These are phyloP conservation scores for Arxiozyma bovina DNA, from an alignment of 1,139 yeast genomes.

Conservation along the genomic window DNA sequence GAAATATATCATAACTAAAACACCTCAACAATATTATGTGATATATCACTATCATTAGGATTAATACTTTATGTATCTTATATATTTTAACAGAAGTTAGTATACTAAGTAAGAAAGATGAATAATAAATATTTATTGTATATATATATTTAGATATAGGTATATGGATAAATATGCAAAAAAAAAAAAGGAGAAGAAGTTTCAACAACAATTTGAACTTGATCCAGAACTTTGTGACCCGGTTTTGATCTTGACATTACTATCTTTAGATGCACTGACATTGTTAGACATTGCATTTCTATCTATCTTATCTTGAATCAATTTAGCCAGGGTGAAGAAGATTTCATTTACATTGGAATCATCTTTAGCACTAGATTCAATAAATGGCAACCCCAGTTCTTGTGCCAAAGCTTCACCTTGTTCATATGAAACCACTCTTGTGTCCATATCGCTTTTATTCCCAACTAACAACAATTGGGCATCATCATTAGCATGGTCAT, in stretches of 20 bases:
- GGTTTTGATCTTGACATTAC: constrained; percentile 29
- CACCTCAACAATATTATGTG: no score
- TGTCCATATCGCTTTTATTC: constrained; percentile 75
- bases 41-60: not conserved
- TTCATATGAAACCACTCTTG: constrained; percentile 74
- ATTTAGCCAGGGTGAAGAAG: constrained; percentile 79
- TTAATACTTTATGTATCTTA: no score
- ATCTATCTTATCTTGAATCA: constrained; percentile 70
- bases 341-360: constrained; percentile 88
- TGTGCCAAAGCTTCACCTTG: constrained; percentile 86
- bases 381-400: constrained; percentile 79
- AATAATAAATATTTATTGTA: no score
- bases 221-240: constrained; percentile 16
- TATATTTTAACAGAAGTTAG: not conserved
- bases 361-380: constrained; percentile 94
- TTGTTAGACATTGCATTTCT: constrained; percentile 27
- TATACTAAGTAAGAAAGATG: not conserved
- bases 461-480: constrained; percentile 95
- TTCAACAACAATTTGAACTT: constrained; percentile 25
- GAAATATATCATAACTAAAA: no score
- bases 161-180: not conserved
- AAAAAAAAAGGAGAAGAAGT: not conserved
- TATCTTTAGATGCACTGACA: constrained; percentile 19
- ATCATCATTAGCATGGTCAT: constrained; percentile 93
- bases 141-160: not conserved